Conservation (phyloP, 1,284 basidiomycete species). For the Trametes polyzona region DNA sequence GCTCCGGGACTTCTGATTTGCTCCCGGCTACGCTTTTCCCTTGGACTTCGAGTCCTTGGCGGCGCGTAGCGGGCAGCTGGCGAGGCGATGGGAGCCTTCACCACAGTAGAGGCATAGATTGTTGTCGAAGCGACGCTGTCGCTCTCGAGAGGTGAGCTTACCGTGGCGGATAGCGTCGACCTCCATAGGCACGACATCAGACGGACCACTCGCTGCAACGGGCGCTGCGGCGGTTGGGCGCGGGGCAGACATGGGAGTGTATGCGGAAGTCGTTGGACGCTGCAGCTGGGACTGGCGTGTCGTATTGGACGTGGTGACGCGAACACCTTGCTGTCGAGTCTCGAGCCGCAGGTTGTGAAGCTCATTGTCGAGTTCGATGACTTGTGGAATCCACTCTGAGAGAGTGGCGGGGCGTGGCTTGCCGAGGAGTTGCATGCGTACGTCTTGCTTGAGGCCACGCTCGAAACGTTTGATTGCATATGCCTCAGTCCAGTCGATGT, state of each 20-base stretch:
- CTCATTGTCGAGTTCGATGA: conserved; percentile 11
- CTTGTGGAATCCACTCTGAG: conserved; percentile 11
- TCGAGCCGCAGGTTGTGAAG: conserved; percentile 3
- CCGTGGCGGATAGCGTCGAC: conserved; percentile 12
- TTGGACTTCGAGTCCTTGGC: conserved; percentile 19
- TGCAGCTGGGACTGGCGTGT: neutral
- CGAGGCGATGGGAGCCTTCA: conserved; percentile 27
- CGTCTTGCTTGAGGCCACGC: conserved; percentile 17
- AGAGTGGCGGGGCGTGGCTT: conserved; percentile 8
- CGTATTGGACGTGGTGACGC: neutral
- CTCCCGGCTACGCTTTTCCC: conserved; percentile 41
- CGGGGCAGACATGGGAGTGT: neutral
- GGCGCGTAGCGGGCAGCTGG: conserved; percentile 36
- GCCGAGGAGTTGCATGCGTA: conserved; percentile 6
- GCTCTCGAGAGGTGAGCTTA: conserved; percentile 25
- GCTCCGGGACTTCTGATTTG: conserved; percentile 26
- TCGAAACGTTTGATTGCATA: conserved; percentile 17
- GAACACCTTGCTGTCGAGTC: neutral
- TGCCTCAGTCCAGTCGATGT: conserved; percentile 32
- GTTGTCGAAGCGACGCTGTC: conserved; percentile 24
- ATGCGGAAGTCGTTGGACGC: neutral
- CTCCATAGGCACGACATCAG: conserved; percentile 18
- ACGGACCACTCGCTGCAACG: neutral
- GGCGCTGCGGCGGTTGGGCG: neutral
- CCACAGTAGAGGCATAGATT: conserved; percentile 39